Percentiles rank a stretch among this genome's conserved stretches.
phyloP scores from a whole-genome alignment of 495 filamentous ascomycete genomes.

The Neurospora pannonica region DNA sequence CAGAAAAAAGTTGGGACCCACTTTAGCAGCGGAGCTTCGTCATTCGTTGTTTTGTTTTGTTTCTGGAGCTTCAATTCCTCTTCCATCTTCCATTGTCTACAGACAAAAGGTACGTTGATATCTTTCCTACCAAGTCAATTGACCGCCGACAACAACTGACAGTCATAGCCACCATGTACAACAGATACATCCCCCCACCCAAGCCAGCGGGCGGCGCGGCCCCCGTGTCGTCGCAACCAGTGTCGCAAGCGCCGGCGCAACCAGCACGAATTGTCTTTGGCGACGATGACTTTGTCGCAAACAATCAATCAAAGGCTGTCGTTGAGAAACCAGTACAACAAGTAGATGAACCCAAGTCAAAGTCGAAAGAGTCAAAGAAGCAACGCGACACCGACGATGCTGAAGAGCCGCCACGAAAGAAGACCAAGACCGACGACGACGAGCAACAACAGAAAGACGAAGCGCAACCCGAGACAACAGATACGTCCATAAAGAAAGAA shows the following conservation, averaged over 20 bases:
- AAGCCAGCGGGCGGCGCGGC: conserved; percentile 10
- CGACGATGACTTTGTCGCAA: conserved; percentile 15
- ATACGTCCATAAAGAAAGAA: background rate
- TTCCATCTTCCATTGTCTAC: background rate
- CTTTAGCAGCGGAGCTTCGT: background rate
- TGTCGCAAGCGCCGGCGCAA: conserved; percentile 5
- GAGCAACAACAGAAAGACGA: conserved; percentile 1
- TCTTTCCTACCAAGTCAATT: background rate
- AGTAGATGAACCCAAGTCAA: conserved; percentile 12
- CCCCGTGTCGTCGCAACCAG: background rate
- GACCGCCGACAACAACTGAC: conserved; percentile 1
- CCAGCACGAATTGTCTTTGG: conserved; percentile 19
- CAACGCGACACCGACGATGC: background rate
- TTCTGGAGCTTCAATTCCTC: background rate
- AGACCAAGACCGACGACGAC: background rate
- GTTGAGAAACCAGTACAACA: background rate
- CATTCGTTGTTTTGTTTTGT: background rate
- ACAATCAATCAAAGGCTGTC: conserved; percentile 6
- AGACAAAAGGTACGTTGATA: background rate
- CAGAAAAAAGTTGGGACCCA: conserved; percentile 10
- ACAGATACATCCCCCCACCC: conserved; percentile 31
- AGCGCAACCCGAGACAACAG: background rate
- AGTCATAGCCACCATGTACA: conserved; percentile 22
- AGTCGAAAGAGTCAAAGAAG: conserved; percentile 18
- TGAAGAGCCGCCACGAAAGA: conserved; percentile 4